A percentile compares a stretch with the other conserved stretches of the same genome.
phyloP scores from a whole-genome alignment of 352 stramenopile species.

The Phytophthora parvispora region DNA sequence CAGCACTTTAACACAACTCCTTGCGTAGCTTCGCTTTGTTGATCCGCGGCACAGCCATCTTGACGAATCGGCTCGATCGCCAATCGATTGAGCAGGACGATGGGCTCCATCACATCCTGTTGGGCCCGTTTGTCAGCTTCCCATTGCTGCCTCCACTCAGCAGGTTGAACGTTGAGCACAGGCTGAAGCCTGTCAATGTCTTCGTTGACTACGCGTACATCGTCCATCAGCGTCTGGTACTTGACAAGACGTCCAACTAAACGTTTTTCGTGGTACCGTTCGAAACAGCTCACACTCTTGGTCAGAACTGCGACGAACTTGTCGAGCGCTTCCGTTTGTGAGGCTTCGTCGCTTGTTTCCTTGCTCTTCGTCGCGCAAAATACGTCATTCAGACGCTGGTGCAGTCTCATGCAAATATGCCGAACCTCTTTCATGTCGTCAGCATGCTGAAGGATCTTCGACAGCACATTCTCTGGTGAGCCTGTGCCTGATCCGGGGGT shows the following conservation, averaged over 20 bases:
- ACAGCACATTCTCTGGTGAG: background rate
- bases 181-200: background rate
- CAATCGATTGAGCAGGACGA: background rate
- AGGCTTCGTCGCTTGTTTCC: background rate
- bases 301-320: constrained; percentile 7
- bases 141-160: background rate
- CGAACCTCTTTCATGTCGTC: constrained; percentile 1
- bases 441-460: background rate
- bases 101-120: constrained; percentile 5
- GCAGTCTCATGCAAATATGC: constrained; percentile 5
- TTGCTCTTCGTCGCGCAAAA: constrained; percentile 1
- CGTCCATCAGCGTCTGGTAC: constrained; percentile 6
- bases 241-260: background rate
- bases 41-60: background rate
- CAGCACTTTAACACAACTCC: background rate
- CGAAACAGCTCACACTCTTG: background rate
- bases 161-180: background rate
- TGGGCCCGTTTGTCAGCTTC: constrained; percentile 1
- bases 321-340: background rate
- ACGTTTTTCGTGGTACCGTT: constrained; percentile 5
- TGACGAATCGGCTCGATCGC: background rate
- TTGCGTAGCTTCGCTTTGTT: background rate
- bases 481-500: background rate
- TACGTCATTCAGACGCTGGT: background rate
- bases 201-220: background rate